Evolutionary conservation across 495 filamentous ascomycete species (phyloP).

Genomic region (Lindgomyces ingoldianus): DNA sequence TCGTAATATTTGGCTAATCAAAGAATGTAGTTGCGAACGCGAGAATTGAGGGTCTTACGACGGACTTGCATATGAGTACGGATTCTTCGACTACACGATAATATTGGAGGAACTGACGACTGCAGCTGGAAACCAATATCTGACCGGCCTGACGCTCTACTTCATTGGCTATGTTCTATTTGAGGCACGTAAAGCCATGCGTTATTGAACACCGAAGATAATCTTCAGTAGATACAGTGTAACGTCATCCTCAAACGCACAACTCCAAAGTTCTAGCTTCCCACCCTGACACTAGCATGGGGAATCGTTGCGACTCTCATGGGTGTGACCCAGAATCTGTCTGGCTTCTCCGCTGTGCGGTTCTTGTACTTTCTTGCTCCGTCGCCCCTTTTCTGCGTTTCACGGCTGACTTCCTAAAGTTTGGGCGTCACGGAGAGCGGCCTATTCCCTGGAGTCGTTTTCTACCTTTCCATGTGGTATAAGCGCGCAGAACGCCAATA

Average conservation of each 20-base stretch:
- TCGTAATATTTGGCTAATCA: background rate
- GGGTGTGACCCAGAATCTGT: constrained; percentile 65
- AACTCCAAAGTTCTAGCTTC: constrained; percentile 64
- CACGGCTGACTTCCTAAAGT: background rate
- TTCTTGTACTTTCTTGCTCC: constrained; percentile 52
- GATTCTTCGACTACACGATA: background rate
- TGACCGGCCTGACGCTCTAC: constrained; percentile 70
- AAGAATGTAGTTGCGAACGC: constrained; percentile 55
- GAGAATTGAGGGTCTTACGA: constrained; percentile 62
- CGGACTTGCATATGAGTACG: constrained; percentile 60
- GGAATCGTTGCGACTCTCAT: constrained; percentile 71
- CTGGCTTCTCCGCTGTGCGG: constrained; percentile 64
- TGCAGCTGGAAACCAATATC: constrained; percentile 63
- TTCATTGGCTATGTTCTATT: constrained; percentile 77
- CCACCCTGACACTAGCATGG: constrained; percentile 55
- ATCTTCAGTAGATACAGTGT: constrained; percentile 19
- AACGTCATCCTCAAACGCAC: constrained; percentile 66
- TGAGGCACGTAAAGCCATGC: constrained; percentile 42
- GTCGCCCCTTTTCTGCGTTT: background rate
- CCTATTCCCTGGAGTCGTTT: constrained; percentile 74
- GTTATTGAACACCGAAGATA: background rate
- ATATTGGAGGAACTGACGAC: background rate
- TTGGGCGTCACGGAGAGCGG: constrained; percentile 52
- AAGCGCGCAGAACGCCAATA: constrained; percentile 70
- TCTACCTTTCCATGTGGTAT: constrained; percentile 87